Percentiles rank a stretch among this genome's conserved stretches.
phyloP scores from a whole-genome alignment of 345 rosid species.

The Ailanthus altissimus region DNA sequence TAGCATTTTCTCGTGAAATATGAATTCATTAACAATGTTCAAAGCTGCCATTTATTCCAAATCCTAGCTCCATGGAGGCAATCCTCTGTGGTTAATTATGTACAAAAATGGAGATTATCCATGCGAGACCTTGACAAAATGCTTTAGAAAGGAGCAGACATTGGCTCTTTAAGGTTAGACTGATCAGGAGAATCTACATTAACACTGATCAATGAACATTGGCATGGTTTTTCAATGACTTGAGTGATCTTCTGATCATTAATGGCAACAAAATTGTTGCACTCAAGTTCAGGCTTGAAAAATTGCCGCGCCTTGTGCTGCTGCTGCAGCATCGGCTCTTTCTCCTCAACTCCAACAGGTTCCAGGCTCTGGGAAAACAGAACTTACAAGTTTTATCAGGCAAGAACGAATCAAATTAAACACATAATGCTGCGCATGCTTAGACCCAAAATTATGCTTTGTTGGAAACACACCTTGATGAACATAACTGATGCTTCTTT shows the following conservation, averaged over 20 bases:
- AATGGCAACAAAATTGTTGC: background rate
- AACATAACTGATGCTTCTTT: conserved; percentile 28
- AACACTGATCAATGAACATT: conserved; percentile 24
- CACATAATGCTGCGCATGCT: background rate
- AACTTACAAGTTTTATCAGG: background rate
- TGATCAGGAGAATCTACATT: conserved; percentile 32
- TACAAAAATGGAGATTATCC: background rate
- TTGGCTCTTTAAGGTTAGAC: conserved; percentile 37
- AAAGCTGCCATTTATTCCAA: background rate
- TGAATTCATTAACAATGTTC: background rate
- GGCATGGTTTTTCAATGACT: conserved; percentile 37
- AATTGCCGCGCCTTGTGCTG: background rate
- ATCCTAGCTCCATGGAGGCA: background rate
- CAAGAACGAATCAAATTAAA: background rate
- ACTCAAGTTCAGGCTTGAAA: background rate
- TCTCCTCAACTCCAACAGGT: background rate
- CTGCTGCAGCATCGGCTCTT: background rate
- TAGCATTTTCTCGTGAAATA: background rate
- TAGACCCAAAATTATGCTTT: too few species aligned
- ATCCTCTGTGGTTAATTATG: background rate
- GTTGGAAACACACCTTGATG: conserved; percentile 20
- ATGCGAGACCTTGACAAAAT: background rate
- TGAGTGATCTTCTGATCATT: background rate
- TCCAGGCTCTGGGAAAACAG: conserved; percentile 25
- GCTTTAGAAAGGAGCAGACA: conserved; percentile 48